Percentiles rank a stretch among this genome's conserved stretches.
Evolutionary conservation across 257 asterid genomes (phyloP).

Genomic region (Ophiorrhiza pumila): DNA sequence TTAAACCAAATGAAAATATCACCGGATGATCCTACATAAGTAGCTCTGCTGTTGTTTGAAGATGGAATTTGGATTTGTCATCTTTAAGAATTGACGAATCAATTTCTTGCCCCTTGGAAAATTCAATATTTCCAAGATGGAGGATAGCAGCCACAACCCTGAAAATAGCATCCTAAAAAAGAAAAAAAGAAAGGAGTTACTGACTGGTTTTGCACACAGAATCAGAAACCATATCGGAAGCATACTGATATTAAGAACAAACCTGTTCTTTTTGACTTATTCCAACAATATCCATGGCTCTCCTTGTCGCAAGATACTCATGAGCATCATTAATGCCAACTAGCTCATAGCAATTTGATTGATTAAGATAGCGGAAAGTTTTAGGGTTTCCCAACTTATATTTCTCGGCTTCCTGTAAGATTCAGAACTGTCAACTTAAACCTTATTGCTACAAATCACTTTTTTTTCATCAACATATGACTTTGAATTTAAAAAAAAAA

Average conservation of each 20-base stretch:
- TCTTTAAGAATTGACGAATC: constrained; percentile 88
- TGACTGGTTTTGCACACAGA: constrained; percentile 13
- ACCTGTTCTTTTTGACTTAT: constrained; percentile 94
- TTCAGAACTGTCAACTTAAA: constrained; percentile 24
- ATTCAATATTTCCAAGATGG: constrained; percentile 88
- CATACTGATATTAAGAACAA: constrained; percentile 18
- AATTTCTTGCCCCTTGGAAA: constrained; percentile 66
- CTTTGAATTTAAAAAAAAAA: constrained; percentile 15
- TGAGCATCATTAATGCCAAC: constrained; percentile 87
- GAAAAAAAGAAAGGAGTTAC: constrained; percentile 14
- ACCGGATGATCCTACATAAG: constrained; percentile 58
- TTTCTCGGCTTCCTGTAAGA: constrained; percentile 74
- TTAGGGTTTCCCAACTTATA: constrained; percentile 77
- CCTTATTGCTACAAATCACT: constrained; percentile 13
- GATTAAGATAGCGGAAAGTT: constrained; percentile 86
- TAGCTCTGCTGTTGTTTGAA: constrained; percentile 81
- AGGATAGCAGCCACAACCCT: constrained; percentile 96
- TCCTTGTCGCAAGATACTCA: constrained; percentile 91
- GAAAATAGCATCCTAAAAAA: constrained; percentile 86
- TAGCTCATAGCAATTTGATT: constrained; percentile 80
- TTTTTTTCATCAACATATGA: constrained; percentile 1
- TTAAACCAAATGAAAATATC: constrained; percentile 14
- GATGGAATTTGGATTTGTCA: constrained; percentile 88
- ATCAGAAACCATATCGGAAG: constrained; percentile 11
- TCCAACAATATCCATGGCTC: constrained; percentile 98